These are phyloP conservation scores for Dittrichia graveolens DNA, from an alignment of 129 eudicot genomes.

Conservation along the genomic window DNA sequence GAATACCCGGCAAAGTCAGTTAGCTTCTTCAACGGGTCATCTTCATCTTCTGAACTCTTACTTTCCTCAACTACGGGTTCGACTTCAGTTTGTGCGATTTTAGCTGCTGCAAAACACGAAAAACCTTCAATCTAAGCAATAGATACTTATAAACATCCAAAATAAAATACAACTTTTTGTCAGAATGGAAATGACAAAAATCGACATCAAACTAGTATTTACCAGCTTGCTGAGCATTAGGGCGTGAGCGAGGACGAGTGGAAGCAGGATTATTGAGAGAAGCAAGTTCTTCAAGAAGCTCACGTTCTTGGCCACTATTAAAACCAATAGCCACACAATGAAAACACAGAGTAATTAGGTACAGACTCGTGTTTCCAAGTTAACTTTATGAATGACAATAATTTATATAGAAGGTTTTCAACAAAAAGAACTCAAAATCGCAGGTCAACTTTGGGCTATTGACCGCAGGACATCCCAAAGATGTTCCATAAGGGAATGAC, in stretches of 20 bases:
- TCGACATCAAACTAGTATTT: conserved; percentile 17
- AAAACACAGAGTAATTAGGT: conserved; percentile 5
- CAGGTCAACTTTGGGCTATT: not conserved
- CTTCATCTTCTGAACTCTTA: conserved; percentile 57
- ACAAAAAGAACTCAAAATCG: too few species aligned
- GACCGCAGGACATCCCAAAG: not conserved
- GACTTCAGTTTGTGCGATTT: conserved; percentile 42
- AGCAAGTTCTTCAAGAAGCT: conserved; percentile 91
- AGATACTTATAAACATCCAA: not conserved
- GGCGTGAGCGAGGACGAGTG: conserved; percentile 56
- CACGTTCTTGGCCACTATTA: conserved; percentile 71
- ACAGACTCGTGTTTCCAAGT: not conserved
- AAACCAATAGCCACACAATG: conserved; percentile 26
- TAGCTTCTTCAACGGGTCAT: conserved; percentile 66
- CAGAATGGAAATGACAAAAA: not conserved
- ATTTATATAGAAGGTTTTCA: too few species aligned
- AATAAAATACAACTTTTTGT: not conserved
- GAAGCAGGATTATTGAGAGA: conserved; percentile 49
- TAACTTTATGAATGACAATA: too few species aligned
- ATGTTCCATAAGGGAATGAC: not conserved
- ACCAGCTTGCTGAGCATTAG: conserved; percentile 65
- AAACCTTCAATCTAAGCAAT: not conserved
- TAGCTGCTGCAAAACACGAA: conserved; percentile 37
- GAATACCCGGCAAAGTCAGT: conserved; percentile 79
- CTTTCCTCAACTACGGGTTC: conserved; percentile 44